These are phyloP conservation scores for Areca catechu DNA, from an alignment of 176 grass and related monocot genomes.

Conservation along the genomic window DNA sequence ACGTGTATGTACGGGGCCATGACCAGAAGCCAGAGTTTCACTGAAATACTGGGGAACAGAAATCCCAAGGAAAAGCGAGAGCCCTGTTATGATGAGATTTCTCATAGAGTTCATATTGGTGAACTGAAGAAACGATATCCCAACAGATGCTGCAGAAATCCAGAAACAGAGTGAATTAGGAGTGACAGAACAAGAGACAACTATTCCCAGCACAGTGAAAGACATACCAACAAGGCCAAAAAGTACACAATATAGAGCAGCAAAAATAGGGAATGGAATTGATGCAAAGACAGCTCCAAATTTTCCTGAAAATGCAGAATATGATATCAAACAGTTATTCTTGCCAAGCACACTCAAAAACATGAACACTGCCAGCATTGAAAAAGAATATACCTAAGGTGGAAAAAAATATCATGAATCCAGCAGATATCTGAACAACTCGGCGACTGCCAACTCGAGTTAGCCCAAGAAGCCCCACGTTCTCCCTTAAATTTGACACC, in stretches of 20 bases:
- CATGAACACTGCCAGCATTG: no score
- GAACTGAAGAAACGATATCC: conserved; percentile 51
- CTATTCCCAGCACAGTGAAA: neutral
- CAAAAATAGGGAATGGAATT: conserved; percentile 50
- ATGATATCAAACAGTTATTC: neutral
- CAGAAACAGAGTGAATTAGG: neutral
- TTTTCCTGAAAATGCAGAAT: conserved; percentile 29
- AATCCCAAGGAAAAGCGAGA: conserved; percentile 51
- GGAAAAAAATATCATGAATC: conserved; percentile 51
- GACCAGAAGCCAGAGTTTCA: conserved; percentile 35
- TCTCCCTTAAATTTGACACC: conserved; percentile 41
- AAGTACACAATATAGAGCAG: conserved; percentile 45
- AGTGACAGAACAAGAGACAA: neutral
- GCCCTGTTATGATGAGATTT: conserved; percentile 41
- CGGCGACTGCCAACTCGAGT: conserved; percentile 48
- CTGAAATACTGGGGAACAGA: conserved; percentile 46
- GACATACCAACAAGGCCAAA: conserved; percentile 39
- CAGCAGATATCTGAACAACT: conserved; percentile 49
- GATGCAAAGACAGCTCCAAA: conserved; percentile 52
- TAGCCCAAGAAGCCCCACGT: conserved; percentile 50
- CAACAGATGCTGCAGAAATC: conserved; percentile 41
- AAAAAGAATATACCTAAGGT: conserved; percentile 23
- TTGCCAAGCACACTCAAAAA: no score
- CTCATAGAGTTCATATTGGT: conserved; percentile 56
- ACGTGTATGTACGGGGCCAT: conserved; percentile 37